Conservation (phyloP, 176 grass and related monocot species). For the Eragrostis curvula region DNA sequence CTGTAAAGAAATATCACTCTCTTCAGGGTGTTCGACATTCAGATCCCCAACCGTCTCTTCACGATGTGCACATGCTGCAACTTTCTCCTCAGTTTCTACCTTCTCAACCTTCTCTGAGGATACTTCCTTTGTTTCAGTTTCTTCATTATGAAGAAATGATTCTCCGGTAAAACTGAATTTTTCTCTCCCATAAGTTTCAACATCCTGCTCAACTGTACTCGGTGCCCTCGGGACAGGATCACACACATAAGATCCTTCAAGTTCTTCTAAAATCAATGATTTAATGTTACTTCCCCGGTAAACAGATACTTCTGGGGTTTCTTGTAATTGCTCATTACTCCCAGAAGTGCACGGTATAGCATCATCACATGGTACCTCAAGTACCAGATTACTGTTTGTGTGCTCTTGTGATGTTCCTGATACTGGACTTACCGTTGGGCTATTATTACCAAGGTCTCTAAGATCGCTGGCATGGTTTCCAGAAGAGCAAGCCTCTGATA, state of each 20-base stretch:
- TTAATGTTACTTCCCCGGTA: conserved; percentile 38
- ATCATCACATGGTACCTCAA: conserved; percentile 18
- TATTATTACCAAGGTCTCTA: conserved; percentile 30
- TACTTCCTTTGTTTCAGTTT: conserved; percentile 24
- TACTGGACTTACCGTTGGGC: conserved; percentile 26
- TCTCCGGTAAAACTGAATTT: conserved; percentile 44
- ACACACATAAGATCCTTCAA: conserved; percentile 39
- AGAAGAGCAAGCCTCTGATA: conserved; percentile 13
- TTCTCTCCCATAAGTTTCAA: conserved; percentile 50
- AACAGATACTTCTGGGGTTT: conserved; percentile 42
- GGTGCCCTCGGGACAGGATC: conserved; percentile 22
- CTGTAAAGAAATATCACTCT: conserved; percentile 29
- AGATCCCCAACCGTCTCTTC: conserved; percentile 34
- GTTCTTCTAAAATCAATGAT: conserved; percentile 51
- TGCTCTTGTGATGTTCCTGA: conserved; percentile 38
- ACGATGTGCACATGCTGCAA: conserved; percentile 28
- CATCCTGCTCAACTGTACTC: conserved; percentile 26
- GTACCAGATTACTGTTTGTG: conserved; percentile 38
- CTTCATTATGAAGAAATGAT: conserved; percentile 39
- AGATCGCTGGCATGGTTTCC: conserved; percentile 32
- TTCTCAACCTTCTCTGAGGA: conserved; percentile 38
- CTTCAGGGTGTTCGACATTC: conserved; percentile 34
- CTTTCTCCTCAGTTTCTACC: conserved; percentile 19
- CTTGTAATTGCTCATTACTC: conserved; percentile 36
- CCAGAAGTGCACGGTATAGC: conserved; percentile 24